A percentile compares a stretch with the other conserved stretches of the same genome.
Evolutionary conservation across 2,329 filamentous ascomycete species (phyloP).

Genomic region (Emmonsia crescens): DNA sequence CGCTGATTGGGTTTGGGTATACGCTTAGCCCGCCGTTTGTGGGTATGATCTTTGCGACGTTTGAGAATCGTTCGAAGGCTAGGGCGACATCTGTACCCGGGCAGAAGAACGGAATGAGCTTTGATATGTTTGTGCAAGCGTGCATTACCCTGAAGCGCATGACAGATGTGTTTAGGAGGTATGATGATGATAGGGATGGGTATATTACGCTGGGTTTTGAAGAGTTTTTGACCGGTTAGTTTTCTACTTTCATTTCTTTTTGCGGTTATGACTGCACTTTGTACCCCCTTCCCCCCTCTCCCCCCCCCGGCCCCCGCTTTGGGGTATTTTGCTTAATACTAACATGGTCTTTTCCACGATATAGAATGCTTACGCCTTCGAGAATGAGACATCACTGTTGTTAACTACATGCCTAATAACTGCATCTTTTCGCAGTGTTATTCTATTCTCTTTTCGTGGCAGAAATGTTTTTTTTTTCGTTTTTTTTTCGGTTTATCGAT

Average conservation of each 20-base stretch:
- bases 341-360: neutral
- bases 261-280: neutral
- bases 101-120: conserved; percentile 62
- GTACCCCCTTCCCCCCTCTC: neutral
- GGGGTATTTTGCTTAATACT: neutral
- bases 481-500: neutral
- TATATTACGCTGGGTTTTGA: conserved; percentile 78
- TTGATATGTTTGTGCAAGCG: conserved; percentile 94
- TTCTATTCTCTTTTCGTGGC: neutral
- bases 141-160: conserved; percentile 96
- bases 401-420: neutral
- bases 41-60: conserved; percentile 72
- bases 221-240: conserved; percentile 58
- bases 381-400: neutral
- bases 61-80: conserved; percentile 51
- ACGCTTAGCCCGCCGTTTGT: conserved; percentile 76
- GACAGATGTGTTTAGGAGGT: conserved; percentile 99
- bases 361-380: conserved; percentile 8
- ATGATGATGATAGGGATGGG: conserved; percentile 91
- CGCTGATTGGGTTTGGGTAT: conserved; percentile 87
- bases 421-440: neutral
- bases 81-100: conserved; percentile 25
- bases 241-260: neutral
- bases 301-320: too few species aligned
- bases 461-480: neutral